Evolutionary conservation across 257 asterid genomes (phyloP).

Genomic region (Solanum chmielewskii): DNA sequence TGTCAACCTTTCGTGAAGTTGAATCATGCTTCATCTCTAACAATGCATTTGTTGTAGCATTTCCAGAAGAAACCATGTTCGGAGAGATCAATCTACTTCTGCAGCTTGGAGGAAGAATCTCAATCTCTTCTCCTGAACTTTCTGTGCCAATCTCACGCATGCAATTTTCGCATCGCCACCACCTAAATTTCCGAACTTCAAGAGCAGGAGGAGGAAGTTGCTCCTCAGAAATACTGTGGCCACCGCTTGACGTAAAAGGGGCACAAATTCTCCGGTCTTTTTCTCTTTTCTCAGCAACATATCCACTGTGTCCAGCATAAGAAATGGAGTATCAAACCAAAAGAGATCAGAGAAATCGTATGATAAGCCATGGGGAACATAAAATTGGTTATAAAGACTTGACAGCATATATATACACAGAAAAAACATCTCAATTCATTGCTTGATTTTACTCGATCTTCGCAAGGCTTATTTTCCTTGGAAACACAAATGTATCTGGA

Average conservation of each 20-base stretch:
- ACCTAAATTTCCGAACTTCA: slow-evolving; percentile 39
- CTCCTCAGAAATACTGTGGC: slow-evolving; percentile 4
- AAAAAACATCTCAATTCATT: background rate
- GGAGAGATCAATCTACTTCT: background rate
- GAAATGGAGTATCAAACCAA: slow-evolving; percentile 1
- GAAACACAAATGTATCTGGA: background rate
- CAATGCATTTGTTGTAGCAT: background rate
- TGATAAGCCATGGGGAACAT: background rate
- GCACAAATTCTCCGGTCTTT: slow-evolving; percentile 31
- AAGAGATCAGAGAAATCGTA: background rate
- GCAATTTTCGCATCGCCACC: slow-evolving; percentile 62
- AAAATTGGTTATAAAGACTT: background rate
- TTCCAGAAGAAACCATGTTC: background rate
- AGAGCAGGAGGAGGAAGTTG: slow-evolving; percentile 34
- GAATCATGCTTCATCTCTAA: background rate
- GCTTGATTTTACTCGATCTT: background rate
- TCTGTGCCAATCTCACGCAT: slow-evolving; percentile 4
- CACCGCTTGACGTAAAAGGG: slow-evolving; percentile 29
- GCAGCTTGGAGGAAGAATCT: background rate
- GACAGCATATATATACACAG: background rate
- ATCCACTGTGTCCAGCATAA: slow-evolving; percentile 47
- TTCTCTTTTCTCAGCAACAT: slow-evolving; percentile 50
- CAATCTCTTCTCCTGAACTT: background rate
- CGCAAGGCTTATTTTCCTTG: background rate
- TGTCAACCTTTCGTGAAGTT: background rate